Evolutionary conservation across 1,284 basidiomycete genomes (phyloP), one percentile per base, ranked within the genome.

Genomic region (Porodaedalea pini): DNA sequence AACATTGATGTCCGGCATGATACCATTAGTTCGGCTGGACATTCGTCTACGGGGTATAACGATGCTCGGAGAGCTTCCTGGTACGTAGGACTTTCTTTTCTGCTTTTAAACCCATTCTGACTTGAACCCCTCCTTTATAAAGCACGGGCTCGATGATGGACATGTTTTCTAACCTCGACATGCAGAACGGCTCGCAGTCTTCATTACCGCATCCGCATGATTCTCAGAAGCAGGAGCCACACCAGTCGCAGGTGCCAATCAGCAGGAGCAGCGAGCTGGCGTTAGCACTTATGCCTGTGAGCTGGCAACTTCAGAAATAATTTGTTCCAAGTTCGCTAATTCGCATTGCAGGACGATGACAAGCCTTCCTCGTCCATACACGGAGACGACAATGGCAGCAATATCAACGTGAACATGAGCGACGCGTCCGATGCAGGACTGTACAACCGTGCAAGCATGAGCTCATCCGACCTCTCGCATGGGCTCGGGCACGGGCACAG

Each of bases 251-350:
- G 11, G 53, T 54, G 6, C 75, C 76, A 10, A 71, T 71, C 27
- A 71, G 69, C n/a, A 76, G 75, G 36, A 72, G 71, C 13, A 79
- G 77, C 65, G 79, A 80, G 63, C 68, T 81, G 49, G 71, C 73
- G 4, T 76, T 73, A 63, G 78, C 78, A 5, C 66, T 80, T 32
- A 71, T 73, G 51, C 54, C 48, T 36, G 54, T 56, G 40, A 54
- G 44, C 40, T 13, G 21, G 29, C 15, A 7, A 45, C 13, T 39
- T 54, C 19, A 34, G 25, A n/a, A 17, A 25, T 37, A 6, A 32
- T 48, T 40, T 36, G 19, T 37, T 36, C 39, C n/a, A 23, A 6
- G 21, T 7, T 25, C 23, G 23, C 34, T 40, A 8, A 52, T 15
- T 19, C 31, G 7, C 32, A 5, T 34, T 17, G 25, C 37, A 52